These are phyloP conservation scores for Opeltia flavorubescens DNA, from an alignment of 495 filamentous ascomycete genomes.

Conservation along the genomic window DNA sequence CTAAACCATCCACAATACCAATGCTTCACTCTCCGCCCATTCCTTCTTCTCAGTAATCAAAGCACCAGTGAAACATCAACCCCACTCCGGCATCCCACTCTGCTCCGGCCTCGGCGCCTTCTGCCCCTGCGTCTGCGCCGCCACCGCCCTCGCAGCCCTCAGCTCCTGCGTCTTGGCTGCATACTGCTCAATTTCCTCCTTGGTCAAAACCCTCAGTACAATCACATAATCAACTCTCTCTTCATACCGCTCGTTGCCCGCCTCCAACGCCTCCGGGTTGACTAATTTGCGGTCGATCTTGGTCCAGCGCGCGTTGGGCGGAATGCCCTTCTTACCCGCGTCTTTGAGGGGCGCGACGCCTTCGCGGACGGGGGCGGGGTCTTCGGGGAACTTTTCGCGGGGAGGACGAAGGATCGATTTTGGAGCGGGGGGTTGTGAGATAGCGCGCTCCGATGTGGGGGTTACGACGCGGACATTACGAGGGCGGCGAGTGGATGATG, in stretches of 20 bases:
- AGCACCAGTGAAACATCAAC: background rate
- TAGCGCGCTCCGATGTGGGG: slow-evolving; percentile 22
- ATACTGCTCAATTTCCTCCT: slow-evolving; percentile 44
- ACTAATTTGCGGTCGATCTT: slow-evolving; percentile 50
- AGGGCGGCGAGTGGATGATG: background rate
- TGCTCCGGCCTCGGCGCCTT: background rate
- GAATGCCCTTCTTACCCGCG: slow-evolving; percentile 42
- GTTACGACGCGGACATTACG: slow-evolving; percentile 36
- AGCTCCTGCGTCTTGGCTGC: slow-evolving; percentile 41
- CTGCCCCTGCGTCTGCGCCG: background rate
- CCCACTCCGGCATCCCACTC: background rate
- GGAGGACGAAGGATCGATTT: slow-evolving; percentile 53
- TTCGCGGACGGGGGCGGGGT: slow-evolving; percentile 49
- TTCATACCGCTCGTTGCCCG: slow-evolving; percentile 53
- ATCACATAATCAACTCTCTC: slow-evolving; percentile 50
- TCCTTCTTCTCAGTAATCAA: background rate
- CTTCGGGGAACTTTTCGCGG: slow-evolving; percentile 55
- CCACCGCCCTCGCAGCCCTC: slow-evolving; percentile 23
- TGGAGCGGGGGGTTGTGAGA: slow-evolving; percentile 24
- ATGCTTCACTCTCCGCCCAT: background rate
- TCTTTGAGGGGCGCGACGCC: slow-evolving; percentile 62
- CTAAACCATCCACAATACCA: background rate
- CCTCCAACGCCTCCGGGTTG: slow-evolving; percentile 50
- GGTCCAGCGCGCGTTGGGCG: slow-evolving; percentile 55
- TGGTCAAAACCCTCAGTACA: slow-evolving; percentile 45